Evolutionary conservation across 495 filamentous ascomycete genomes (phyloP), one percentile per base, ranked within the genome.

Genomic region (Aspergillus ostianus): DNA sequence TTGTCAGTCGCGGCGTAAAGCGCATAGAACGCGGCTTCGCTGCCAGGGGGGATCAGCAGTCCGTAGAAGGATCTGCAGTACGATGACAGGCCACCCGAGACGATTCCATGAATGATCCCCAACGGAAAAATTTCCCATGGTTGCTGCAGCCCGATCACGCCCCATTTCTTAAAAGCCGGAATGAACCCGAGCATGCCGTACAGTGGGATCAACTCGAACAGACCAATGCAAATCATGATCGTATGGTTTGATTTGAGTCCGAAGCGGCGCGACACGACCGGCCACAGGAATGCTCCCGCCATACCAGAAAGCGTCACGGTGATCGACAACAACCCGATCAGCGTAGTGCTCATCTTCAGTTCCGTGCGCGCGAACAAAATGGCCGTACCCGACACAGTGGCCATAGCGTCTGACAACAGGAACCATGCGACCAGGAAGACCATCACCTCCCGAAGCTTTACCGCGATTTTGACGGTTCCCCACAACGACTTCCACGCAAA

Each of bases 1-100:
- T 97, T 97, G 67, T 97, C 92, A 8, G 92, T 97, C 53, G 94
- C 93, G 4, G 92, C 92, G 64, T 96, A 97, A 6, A 97, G 80
- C 0, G 92, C 92, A 72, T 92, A 97, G 65, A 97, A 97, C 0
- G 92, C 90, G 0, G 92, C 92, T 70, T 97, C 92, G 27, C 82
- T 91, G n/a, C 92, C 92, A 0, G 91, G 90, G 5, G 92, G 92
- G 66, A 97, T 85, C 52, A 97, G 75, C 70, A 93, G 85, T 7
- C 91, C 92, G 63, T 86, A 97, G 53, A 96, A 79, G 53, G 87
- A 90, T 2, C 92, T 86, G 67, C 92, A 96, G 71, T 96, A 96
- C 13, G 87, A 88, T 51, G 86, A 85, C 26, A 97, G 73, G 0
- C 92, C 92, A 0, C 92, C 92, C 5, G 92, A 83, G 1, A 96